phyloP scores from a whole-genome alignment of 1,284 basidiomycete species.

The Chalciporus sp. region DNA sequence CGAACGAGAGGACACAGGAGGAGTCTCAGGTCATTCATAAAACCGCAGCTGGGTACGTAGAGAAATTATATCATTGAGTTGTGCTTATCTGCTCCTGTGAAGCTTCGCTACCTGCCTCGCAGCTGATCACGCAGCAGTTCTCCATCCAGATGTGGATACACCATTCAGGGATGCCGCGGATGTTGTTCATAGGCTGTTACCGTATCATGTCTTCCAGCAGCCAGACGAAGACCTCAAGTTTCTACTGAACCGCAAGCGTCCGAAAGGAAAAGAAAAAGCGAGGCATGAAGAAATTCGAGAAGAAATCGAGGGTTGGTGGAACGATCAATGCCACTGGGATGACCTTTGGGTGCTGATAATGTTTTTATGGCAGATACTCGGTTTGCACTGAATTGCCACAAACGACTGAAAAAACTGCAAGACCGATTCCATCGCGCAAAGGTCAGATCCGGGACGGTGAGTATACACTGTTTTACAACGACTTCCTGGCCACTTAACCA shows the following conservation, averaged over 20 bases:
- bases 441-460: conserved; percentile 58
- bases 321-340: no score
- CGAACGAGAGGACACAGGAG: conserved; percentile 32
- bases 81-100: conserved; percentile 21
- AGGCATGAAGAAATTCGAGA: conserved; percentile 43
- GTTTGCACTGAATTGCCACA: conserved; percentile 67
- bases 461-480: conserved; percentile 15
- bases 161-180: conserved; percentile 65
- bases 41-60: conserved; percentile 51
- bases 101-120: conserved; percentile 61
- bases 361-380: conserved; percentile 50
- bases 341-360: no score
- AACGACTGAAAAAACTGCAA: conserved; percentile 54
- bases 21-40: conserved; percentile 43
- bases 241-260: conserved; percentile 33
- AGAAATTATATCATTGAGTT: not conserved
- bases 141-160: conserved; percentile 66
- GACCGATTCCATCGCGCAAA: conserved; percentile 57
- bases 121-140: conserved; percentile 59
- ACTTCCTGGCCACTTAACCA: conserved; percentile 14
- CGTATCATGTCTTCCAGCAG: conserved; percentile 77
- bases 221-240: conserved; percentile 60
- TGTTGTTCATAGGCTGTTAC: conserved; percentile 64
- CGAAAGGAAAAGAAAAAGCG: conserved; percentile 64
- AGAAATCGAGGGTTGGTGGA: conserved; percentile 53